Percentiles rank a stretch among this genome's conserved stretches.
phyloP scores from a whole-genome alignment of 78 protist genomes.

The Dictyostelium firmibasis region DNA sequence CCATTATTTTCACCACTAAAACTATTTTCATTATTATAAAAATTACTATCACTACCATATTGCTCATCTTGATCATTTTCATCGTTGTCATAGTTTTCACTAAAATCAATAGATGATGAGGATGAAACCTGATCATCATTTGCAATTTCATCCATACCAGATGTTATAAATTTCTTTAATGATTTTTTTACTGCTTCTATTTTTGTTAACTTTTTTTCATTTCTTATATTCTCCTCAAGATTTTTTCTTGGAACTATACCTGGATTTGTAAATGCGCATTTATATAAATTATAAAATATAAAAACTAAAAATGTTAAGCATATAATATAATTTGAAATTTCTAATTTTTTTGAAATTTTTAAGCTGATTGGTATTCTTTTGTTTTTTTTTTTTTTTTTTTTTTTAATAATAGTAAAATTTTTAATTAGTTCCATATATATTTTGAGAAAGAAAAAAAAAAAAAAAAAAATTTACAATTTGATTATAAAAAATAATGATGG shows the following conservation, averaged over 20 bases:
- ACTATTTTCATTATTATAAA: background rate
- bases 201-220: background rate
- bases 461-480: background rate
- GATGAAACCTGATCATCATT: background rate
- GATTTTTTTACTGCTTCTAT: background rate
- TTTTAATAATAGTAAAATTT: no score
- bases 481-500: slow-evolving; percentile 5
- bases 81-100: background rate
- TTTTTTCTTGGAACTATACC: background rate
- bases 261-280: background rate
- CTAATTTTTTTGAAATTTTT: slow-evolving; percentile 2
- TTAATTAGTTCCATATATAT: no score
- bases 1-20: background rate
- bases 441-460: no score
- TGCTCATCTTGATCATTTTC: background rate
- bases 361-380: background rate
- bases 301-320: background rate
- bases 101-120: background rate
- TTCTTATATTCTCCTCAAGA: background rate
- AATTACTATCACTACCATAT: background rate
- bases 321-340: background rate
- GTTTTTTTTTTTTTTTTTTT: background rate
- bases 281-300: background rate
- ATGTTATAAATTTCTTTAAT: background rate
- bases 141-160: background rate